A percentile compares a stretch with the other conserved stretches of the same genome.
Evolutionary conservation across 208 protist genomes (phyloP).

Genomic region (Acanthamoeba sp.): DNA sequence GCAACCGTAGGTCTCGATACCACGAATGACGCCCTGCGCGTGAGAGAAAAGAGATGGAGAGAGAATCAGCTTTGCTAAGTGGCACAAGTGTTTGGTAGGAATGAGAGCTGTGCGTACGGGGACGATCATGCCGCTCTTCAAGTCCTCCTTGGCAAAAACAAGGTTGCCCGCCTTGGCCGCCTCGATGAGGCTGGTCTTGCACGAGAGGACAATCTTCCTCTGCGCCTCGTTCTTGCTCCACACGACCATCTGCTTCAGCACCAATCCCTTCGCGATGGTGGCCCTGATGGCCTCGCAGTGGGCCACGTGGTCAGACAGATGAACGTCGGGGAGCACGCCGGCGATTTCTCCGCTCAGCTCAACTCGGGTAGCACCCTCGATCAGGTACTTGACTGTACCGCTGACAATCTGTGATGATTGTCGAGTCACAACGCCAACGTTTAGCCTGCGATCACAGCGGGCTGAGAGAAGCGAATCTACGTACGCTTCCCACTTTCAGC

Average conservation of each 20-base stretch:
- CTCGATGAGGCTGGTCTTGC: constrained; percentile 73
- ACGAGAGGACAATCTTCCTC: constrained; percentile 15
- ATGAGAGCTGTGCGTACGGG: constrained; percentile 41
- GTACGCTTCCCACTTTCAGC: constrained; percentile 50
- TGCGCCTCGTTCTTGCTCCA: constrained; percentile 55
- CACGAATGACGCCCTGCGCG: constrained; percentile 53
- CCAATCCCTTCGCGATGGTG: background rate
- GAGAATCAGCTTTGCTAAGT: too few species aligned
- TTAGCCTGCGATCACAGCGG: background rate
- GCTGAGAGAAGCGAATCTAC: background rate
- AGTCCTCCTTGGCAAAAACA: background rate
- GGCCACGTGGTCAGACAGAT: constrained; percentile 49
- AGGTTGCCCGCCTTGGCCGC: constrained; percentile 23
- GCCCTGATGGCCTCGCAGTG: constrained; percentile 58
- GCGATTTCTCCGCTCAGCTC: constrained; percentile 39
- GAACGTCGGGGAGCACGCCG: constrained; percentile 44
- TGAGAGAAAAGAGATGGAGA: too few species aligned
- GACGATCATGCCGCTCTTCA: constrained; percentile 54
- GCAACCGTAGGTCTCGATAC: constrained; percentile 33
- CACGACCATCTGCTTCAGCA: constrained; percentile 64
- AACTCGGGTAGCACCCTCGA: background rate
- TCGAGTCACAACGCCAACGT: background rate
- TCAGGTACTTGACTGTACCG: constrained; percentile 62
- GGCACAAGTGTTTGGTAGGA: too few species aligned
- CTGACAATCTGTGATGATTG: constrained; percentile 9